phyloP scores from a whole-genome alignment of 441 rosid species.

The Viola pubescens region DNA sequence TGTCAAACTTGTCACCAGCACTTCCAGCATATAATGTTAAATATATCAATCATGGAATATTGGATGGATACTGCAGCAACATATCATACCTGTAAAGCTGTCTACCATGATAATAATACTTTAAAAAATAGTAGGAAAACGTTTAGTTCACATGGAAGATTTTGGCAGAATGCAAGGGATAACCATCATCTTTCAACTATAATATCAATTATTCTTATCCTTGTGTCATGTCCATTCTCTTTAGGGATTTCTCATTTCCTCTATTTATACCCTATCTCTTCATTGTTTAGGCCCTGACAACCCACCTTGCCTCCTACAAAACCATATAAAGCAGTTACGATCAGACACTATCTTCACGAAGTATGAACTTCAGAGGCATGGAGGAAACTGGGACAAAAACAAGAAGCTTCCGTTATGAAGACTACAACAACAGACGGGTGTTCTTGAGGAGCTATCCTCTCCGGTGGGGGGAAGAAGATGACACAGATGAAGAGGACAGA shows the following conservation, averaged over 20 bases:
- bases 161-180: no score
- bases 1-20: no score
- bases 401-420: slow-evolving; percentile 35
- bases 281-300: not conserved
- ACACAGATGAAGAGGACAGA: slow-evolving; percentile 12
- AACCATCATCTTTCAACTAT: no score
- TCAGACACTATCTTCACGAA: not conserved
- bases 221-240: not conserved
- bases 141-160: no score
- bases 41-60: no score
- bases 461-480: slow-evolving; percentile 30
- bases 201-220: no score
- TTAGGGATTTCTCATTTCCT: not conserved
- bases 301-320: not conserved
- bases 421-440: slow-evolving; percentile 37
- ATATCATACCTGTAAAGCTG: no score
- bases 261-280: not conserved
- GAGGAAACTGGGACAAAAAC: slow-evolving; percentile 12
- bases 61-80: no score
- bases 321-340: not conserved
- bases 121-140: no score
- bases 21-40: no score
- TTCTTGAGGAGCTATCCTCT: slow-evolving; percentile 58
- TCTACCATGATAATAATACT: no score
- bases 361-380: slow-evolving; percentile 3